Evolutionary conservation across 257 asterid genomes (phyloP).

Genomic region (Coffea canephora): DNA sequence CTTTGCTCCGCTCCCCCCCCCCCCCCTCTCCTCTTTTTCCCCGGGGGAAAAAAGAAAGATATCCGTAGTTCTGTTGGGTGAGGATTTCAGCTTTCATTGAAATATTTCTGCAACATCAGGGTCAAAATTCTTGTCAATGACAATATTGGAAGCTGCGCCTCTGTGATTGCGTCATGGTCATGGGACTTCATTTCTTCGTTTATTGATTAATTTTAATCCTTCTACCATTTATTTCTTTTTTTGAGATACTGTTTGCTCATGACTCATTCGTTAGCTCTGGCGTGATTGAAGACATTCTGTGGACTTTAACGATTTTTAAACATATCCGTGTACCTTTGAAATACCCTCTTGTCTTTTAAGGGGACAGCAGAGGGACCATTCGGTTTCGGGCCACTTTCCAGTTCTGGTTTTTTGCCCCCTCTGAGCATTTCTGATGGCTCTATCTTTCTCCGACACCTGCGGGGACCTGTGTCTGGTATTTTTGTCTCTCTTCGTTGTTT

Average conservation of each 20-base stretch:
- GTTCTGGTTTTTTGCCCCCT: constrained; percentile 37
- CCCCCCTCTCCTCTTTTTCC: background rate
- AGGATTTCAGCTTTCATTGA: background rate
- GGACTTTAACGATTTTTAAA: constrained; percentile 10
- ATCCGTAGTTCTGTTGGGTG: background rate
- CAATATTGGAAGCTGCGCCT: background rate
- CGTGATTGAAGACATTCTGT: constrained; percentile 18
- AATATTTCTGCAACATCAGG: background rate
- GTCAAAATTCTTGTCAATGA: background rate
- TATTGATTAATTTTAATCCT: background rate
- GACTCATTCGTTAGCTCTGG: background rate
- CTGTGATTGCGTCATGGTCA: background rate
- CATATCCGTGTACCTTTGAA: constrained; percentile 10
- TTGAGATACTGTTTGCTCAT: background rate
- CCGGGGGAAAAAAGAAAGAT: too few species aligned
- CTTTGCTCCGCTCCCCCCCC: background rate
- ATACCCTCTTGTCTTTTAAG: constrained; percentile 20
- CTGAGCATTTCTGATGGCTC: constrained; percentile 35
- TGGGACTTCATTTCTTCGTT: background rate
- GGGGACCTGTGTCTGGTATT: constrained; percentile 81
- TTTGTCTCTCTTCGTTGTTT: constrained; percentile 48
- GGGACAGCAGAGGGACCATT: constrained; percentile 53
- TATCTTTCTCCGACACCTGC: constrained; percentile 48
- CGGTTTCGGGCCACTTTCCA: constrained; percentile 45
- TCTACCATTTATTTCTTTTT: background rate